phyloP scores from a whole-genome alignment of 75 land plant species.

The Larix kaempferi region DNA sequence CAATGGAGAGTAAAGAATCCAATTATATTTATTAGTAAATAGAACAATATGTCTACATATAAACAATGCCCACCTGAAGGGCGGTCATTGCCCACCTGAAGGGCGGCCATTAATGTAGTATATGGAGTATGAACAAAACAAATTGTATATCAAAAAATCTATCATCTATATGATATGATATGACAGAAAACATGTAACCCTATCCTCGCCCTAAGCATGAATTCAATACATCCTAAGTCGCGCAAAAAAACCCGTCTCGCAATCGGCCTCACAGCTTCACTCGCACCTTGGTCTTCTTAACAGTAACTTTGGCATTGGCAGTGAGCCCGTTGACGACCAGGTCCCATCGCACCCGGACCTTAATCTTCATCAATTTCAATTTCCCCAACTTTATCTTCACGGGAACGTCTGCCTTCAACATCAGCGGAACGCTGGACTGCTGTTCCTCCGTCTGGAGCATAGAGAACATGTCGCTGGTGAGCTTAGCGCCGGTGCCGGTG shows the following conservation, averaged over 20 bases:
- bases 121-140: no score
- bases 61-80: no score
- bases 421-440: slow-evolving; percentile 35
- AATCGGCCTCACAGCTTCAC: slow-evolving; percentile 4
- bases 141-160: no score
- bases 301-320: slow-evolving; percentile 27
- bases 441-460: slow-evolving; percentile 38
- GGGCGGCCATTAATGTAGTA: no score
- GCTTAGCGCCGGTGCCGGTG: slow-evolving; percentile 21
- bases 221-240: no score
- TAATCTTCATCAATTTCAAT: slow-evolving; percentile 41
- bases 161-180: no score
- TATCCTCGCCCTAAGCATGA: no score
- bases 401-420: slow-evolving; percentile 36
- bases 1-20: no score
- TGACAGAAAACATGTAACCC: no score
- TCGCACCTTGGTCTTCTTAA: slow-evolving; percentile 36
- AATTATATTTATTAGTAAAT: no score
- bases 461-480: slow-evolving; percentile 18
- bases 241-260: neutral
- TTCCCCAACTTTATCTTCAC: slow-evolving; percentile 44
- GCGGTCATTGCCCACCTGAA: no score
- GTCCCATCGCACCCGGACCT: slow-evolving; percentile 23
- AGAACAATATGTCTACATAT: no score
- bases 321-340: slow-evolving; percentile 41